A percentile compares a stretch with the other conserved stretches of the same genome.
Conservation (phyloP, 2,329 filamentous ascomycete species). For the Pseudofabraea citricarpa region DNA sequence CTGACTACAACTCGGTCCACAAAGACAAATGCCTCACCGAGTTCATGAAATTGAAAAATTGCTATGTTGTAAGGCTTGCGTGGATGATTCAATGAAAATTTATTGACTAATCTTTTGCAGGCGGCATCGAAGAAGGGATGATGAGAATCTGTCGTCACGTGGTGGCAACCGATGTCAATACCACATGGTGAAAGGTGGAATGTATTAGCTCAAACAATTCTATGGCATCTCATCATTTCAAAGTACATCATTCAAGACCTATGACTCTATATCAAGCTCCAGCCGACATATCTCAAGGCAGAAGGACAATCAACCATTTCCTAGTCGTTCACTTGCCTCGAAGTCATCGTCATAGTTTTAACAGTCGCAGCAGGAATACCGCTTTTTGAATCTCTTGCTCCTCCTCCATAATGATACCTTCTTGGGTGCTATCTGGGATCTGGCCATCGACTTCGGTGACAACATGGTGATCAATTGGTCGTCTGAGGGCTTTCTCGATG, state of each 20-base stretch:
- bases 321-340: too few species aligned
- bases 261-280: neutral
- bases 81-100: too few species aligned
- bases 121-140: slow-evolving; percentile 46
- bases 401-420: slow-evolving; percentile 69
- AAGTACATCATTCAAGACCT: too few species aligned
- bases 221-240: neutral
- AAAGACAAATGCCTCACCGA: slow-evolving; percentile 88
- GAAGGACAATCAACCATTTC: too few species aligned
- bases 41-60: slow-evolving; percentile 81
- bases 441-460: slow-evolving; percentile 55
- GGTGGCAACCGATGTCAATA: slow-evolving; percentile 2
- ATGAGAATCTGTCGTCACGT: too few species aligned
- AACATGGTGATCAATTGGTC: slow-evolving; percentile 68
- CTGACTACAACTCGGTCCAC: slow-evolving; percentile 83
- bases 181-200: too few species aligned
- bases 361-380: slow-evolving; percentile 69
- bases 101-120: too few species aligned
- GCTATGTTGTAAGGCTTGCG: slow-evolving; percentile 79
- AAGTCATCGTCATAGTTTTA: slow-evolving; percentile 55
- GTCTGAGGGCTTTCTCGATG: slow-evolving; percentile 73
- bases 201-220: slow-evolving; percentile 1
- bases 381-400: slow-evolving; percentile 83
- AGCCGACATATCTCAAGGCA: too few species aligned
- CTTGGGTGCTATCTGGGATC: slow-evolving; percentile 39